These are phyloP conservation scores for Glebionis coronaria DNA, from an alignment of 129 eudicot genomes.

Conservation along the genomic window DNA sequence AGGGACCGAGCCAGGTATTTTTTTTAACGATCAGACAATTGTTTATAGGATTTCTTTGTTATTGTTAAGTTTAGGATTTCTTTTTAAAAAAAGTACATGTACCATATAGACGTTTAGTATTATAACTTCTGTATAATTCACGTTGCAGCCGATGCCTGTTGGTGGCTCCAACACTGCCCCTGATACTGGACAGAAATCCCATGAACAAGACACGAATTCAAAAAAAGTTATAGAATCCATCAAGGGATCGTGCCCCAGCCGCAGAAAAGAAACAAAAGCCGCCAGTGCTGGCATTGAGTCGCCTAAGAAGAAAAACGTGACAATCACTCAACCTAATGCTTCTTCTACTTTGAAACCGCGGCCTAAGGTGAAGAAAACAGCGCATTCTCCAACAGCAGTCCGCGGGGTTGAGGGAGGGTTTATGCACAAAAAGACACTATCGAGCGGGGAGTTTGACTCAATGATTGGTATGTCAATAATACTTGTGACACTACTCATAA, in stretches of 20 bases:
- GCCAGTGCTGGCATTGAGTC: slow-evolving; percentile 3
- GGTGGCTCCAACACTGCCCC: too few relatives aligned
- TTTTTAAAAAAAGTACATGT: too few relatives aligned
- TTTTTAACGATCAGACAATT: too few relatives aligned
- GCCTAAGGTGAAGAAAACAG: slow-evolving; percentile 3
- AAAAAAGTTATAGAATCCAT: slow-evolving; percentile 14
- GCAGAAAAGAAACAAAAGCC: slow-evolving; percentile 22
- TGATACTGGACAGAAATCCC: too few relatives aligned
- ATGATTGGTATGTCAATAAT: slow-evolving; percentile 46
- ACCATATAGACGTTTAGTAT: too few relatives aligned
- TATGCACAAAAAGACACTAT: not conserved
- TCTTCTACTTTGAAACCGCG: slow-evolving; percentile 4
- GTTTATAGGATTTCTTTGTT: too few relatives aligned
- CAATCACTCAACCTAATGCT: not conserved
- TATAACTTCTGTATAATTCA: too few relatives aligned
- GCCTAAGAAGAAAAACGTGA: not conserved
- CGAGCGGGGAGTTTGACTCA: slow-evolving; percentile 32
- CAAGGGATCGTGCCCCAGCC: slow-evolving; percentile 25
- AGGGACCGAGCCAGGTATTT: not conserved
- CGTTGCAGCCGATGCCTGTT: too few relatives aligned
- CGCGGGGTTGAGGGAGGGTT: not conserved
- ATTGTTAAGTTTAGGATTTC: too few relatives aligned
- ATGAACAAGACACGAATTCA: too few relatives aligned
- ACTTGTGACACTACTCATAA: slow-evolving; percentile 36
- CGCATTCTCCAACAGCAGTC: not conserved